Evolutionary conservation across 257 asterid species (phyloP).

Genomic region (Gardenia jasminoides): DNA sequence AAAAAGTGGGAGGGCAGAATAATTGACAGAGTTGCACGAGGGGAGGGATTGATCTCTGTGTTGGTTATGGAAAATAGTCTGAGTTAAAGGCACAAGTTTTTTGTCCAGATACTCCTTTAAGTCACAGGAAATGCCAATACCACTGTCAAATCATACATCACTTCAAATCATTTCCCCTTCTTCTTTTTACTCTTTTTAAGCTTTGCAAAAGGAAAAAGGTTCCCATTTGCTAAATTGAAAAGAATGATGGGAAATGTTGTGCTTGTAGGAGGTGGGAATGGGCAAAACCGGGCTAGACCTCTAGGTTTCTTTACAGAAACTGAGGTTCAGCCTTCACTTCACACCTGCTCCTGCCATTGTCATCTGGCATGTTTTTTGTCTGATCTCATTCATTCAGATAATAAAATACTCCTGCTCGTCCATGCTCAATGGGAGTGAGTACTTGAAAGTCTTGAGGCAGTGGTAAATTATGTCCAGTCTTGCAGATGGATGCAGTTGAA

Average conservation of each 20-base stretch:
- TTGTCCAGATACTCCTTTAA: slow-evolving; percentile 4
- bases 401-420: not conserved
- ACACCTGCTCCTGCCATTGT: slow-evolving; percentile 16
- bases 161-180: slow-evolving; percentile 28
- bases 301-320: not conserved
- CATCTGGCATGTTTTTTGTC: slow-evolving; percentile 9
- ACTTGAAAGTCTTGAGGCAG: not conserved
- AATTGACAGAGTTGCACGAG: not conserved
- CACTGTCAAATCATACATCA: slow-evolving; percentile 45
- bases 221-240: not conserved
- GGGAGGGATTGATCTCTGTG: not conserved
- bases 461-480: slow-evolving; percentile 8
- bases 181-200: not conserved
- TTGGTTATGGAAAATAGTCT: not conserved
- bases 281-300: slow-evolving; percentile 14
- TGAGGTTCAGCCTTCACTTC: not conserved
- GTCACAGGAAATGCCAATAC: slow-evolving; percentile 12
- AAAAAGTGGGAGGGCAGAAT: not conserved
- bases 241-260: slow-evolving; percentile 5
- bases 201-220: slow-evolving; percentile 10
- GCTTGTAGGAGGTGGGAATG: slow-evolving; percentile 3
- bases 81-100: not conserved
- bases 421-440: no score
- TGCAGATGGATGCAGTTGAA: slow-evolving; percentile 1
- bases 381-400: slow-evolving; percentile 4